These are phyloP conservation scores for Pichia occidentalis DNA, from an alignment of 805 yeast species.

Conservation along the genomic window DNA sequence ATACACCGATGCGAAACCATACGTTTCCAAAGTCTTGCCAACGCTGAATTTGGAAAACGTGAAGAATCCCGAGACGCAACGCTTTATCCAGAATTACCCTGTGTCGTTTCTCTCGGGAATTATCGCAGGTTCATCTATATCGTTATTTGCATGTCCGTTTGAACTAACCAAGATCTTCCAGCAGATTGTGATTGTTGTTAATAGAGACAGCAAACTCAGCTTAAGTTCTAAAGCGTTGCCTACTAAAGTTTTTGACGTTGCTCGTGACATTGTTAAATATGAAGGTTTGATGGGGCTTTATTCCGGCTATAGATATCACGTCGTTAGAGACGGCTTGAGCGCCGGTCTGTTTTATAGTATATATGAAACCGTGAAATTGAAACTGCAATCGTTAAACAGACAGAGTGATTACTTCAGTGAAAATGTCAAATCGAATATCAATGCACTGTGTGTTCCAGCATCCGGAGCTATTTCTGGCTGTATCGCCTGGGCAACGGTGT, in stretches of 20 bases:
- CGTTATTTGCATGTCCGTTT: conserved; percentile 72
- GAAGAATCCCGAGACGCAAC: conserved; percentile 10
- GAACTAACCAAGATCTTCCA: conserved; percentile 79
- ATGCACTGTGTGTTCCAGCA: conserved; percentile 44
- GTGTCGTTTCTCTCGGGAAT: conserved; percentile 51
- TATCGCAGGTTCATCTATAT: conserved; percentile 57
- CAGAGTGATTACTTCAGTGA: conserved; percentile 6
- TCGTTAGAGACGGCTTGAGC: conserved; percentile 62
- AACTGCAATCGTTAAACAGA: conserved; percentile 23
- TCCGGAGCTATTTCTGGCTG: conserved; percentile 82
- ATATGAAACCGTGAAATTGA: conserved; percentile 62
- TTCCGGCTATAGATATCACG: conserved; percentile 65
- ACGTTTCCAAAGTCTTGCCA: conserved; percentile 15
- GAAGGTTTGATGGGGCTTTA: conserved; percentile 63
- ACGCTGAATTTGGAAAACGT: neutral
- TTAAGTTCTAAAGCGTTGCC: conserved; percentile 25
- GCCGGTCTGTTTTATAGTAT: conserved; percentile 68
- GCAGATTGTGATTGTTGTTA: conserved; percentile 54
- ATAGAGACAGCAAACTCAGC: conserved; percentile 21
- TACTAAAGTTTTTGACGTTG: conserved; percentile 34
- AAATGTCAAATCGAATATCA: conserved; percentile 17
- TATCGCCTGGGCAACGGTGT: conserved; percentile 65
- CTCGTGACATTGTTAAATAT: conserved; percentile 45
- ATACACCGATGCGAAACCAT: conserved; percentile 50
- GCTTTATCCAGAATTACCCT: conserved; percentile 36